Evolutionary conservation across 2,329 filamentous ascomycete genomes (phyloP).

Genomic region (Sclerotinia minor): DNA sequence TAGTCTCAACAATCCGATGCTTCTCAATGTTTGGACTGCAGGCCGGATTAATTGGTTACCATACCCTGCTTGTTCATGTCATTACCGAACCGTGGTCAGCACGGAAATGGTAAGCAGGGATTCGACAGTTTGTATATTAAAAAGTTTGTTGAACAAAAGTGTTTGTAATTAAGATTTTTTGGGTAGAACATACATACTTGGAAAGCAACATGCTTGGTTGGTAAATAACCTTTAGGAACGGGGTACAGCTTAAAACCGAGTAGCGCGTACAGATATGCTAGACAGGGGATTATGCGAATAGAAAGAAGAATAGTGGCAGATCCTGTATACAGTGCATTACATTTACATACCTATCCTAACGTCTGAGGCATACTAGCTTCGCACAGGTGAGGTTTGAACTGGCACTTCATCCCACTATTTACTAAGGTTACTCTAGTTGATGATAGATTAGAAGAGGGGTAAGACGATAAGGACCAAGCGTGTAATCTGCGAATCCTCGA

Average conservation of each 20-base stretch:
- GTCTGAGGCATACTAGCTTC: neutral
- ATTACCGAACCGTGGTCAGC: constrained; percentile 20
- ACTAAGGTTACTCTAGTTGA: neutral
- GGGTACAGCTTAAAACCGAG: neutral
- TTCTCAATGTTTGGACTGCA: no score
- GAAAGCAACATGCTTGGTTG: neutral
- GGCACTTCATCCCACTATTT: neutral
- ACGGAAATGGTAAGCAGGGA: constrained; percentile 18
- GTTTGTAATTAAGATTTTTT: constrained; percentile 17
- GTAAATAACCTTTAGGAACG: neutral
- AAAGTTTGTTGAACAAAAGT: constrained; percentile 17
- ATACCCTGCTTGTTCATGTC: neutral
- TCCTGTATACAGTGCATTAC: neutral
- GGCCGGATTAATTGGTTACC: no score
- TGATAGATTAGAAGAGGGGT: constrained; percentile 24
- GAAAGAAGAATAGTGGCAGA: neutral
- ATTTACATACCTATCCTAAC: neutral
- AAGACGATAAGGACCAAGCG: constrained; percentile 23
- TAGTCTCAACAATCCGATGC: no score
- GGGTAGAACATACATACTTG: constrained; percentile 1
- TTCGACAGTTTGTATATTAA: constrained; percentile 19
- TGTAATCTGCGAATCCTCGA: constrained; percentile 18
- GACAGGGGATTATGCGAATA: neutral
- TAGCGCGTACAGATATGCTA: neutral
- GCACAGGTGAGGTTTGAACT: neutral